Conservation (phyloP, 1,139 yeast genomes). For the Saccharomyces pastorianus region DNA sequence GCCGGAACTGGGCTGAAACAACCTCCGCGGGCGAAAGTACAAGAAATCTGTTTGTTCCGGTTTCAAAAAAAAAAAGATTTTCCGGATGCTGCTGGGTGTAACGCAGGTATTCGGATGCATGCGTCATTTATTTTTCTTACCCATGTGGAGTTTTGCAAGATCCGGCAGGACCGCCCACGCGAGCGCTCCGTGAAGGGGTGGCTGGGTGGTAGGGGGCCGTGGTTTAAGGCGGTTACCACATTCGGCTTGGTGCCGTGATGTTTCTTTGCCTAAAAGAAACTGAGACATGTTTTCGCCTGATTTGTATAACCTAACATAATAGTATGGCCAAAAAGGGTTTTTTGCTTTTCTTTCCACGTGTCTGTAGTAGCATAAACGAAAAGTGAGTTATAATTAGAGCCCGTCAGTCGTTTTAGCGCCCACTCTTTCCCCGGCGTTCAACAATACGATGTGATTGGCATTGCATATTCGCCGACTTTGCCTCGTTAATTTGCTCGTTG, state of each 20-base stretch:
- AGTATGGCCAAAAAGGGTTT: neutral
- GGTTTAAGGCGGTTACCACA: neutral
- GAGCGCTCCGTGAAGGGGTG: neutral
- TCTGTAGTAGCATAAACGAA: neutral
- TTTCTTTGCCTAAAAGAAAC: neutral
- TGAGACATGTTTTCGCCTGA: neutral
- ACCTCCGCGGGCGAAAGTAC: neutral
- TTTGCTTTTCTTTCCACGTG: neutral
- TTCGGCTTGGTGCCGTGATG: neutral
- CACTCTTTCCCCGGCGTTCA: neutral
- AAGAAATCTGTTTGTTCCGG: neutral
- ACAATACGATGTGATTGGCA: neutral
- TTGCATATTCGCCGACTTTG: neutral
- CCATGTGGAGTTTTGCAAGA: neutral
- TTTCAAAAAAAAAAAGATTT: neutral
- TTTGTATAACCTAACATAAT: neutral
- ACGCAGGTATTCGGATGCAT: neutral
- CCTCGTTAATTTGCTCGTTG: neutral
- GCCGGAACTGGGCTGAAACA: neutral
- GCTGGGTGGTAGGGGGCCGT: neutral
- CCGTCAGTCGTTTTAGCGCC: neutral
- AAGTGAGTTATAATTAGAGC: neutral
- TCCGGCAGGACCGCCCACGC: neutral
- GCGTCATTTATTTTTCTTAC: neutral
- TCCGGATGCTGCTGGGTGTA: neutral